Evolutionary conservation across 2,329 filamentous ascomycete genomes (phyloP).

Genomic region (Dactylonectria macrodidyma): DNA sequence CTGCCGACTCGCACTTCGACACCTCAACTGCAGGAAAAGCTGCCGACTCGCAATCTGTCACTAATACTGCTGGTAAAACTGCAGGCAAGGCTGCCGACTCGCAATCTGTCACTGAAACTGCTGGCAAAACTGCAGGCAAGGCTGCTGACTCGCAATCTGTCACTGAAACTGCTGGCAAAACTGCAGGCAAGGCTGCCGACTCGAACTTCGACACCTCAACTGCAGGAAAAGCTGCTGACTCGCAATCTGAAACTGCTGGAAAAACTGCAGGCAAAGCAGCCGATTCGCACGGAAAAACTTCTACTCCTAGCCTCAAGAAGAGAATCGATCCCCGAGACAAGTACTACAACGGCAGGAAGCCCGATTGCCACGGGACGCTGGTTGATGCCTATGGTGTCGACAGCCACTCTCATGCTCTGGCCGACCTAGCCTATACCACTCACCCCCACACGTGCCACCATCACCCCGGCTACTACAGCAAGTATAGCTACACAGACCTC

Average conservation of each 20-base stretch:
- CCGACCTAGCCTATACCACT: constrained; percentile 22
- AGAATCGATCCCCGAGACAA: constrained; percentile 28
- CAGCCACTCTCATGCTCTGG: constrained; percentile 18
- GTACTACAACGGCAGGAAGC: constrained; percentile 38
- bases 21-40: background rate
- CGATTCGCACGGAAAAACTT: background rate
- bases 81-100: background rate
- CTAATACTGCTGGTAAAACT: background rate
- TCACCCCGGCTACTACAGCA: constrained; percentile 36
- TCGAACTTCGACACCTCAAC: too few species aligned
- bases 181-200: too few species aligned
- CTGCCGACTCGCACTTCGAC: too few species aligned
- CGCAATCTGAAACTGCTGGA: too few species aligned
- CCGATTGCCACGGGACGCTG: constrained; percentile 31
- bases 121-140: background rate
- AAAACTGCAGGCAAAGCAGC: too few species aligned
- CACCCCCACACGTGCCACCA: constrained; percentile 40
- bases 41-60: too few species aligned
- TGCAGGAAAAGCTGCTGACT: too few species aligned
- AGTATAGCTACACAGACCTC: constrained; percentile 34
- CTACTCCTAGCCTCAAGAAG: background rate
- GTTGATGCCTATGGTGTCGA: constrained; percentile 32
- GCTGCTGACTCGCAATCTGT: too few species aligned
- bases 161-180: too few species aligned
- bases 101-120: too few species aligned